Base-by-base conservation (phyloP, 176 grass and related monocot genomes). In the Metroxylon sagu region DNA sequence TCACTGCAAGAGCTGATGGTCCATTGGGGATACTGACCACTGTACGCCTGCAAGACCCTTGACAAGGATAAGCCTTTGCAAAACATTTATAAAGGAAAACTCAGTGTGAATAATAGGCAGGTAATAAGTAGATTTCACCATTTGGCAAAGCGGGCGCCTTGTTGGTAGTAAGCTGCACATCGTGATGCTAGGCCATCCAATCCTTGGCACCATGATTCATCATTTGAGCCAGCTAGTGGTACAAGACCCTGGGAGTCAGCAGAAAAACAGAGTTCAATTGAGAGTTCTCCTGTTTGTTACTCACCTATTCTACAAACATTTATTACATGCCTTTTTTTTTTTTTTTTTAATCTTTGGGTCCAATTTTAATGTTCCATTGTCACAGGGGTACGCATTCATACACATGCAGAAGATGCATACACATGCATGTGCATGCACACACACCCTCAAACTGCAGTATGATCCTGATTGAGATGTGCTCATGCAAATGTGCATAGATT, bases 151-250 rank as follows among this genome's bases (percentile, higher is more conserved):
- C 94, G 94, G 16, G 94, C 94, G 12, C 94, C 94, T 57, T 83
- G 79, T 76, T 89, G 82, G 76, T 99, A 99, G 82, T 99, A 99
- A 5, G 94, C 88, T 4, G 94, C 94, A 26, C 83, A 86, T 16
- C 94, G 79, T 3, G 94, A 99, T 62, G 94, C 88, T 25, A 99
- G 88, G 79, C 94, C 94, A 49, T 99, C 94, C 35, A 99, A 76
- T 71, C 94, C 94, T 77, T 93, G 94, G 76, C 94, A 99, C 94
- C 94, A 99, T 57, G 85, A 99, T 75, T 99, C 94, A 14, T 82
- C 62, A 59, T 99, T 93, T 67, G 94, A 99, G 50, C 94, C 94
- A 74, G 49, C 35, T 76, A 99, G 88, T 18, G 94, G 94, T 56
- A 93, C 88, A 60, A 99, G 85, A 86, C 94, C 88, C 94, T 93